Conservation (phyloP, 805 yeast species). For the Millerozyma acaciae region DNA sequence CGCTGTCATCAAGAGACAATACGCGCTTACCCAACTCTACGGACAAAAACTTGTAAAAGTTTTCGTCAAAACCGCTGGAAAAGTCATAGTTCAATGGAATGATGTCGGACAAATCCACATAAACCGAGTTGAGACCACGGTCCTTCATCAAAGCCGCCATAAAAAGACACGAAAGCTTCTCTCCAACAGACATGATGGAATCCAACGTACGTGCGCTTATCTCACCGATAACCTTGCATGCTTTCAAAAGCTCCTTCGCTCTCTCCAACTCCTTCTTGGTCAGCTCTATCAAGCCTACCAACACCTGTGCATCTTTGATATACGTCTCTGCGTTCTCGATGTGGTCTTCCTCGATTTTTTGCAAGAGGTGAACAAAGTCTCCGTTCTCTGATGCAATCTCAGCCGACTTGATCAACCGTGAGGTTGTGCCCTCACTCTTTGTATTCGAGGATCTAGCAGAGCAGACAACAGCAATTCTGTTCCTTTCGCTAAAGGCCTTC, state of each 20-base stretch:
- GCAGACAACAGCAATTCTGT: conserved; percentile 89
- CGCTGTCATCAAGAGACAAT: conserved; percentile 32
- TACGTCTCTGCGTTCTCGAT: conserved; percentile 59
- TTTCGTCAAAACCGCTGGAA: conserved; percentile 59
- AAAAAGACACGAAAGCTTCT: conserved; percentile 83
- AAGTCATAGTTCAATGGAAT: conserved; percentile 60
- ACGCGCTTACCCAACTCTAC: conserved; percentile 50
- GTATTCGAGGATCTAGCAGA: conserved; percentile 90
- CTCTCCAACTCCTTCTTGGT: conserved; percentile 64
- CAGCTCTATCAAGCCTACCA: conserved; percentile 50
- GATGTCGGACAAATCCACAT: conserved; percentile 73
- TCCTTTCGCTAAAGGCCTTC: conserved; percentile 53
- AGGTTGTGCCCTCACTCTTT: conserved; percentile 93
- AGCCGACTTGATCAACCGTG: conserved; percentile 79
- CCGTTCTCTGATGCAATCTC: conserved; percentile 64
- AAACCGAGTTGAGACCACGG: conserved; percentile 71
- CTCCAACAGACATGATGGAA: conserved; percentile 89
- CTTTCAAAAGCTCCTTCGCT: conserved; percentile 69
- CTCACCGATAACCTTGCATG: conserved; percentile 90
- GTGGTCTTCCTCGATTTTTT: conserved; percentile 77
- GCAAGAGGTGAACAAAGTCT: conserved; percentile 55
- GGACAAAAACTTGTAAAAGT: conserved; percentile 57
- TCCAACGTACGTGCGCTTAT: conserved; percentile 85
- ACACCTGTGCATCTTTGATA: conserved; percentile 46
- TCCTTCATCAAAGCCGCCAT: conserved; percentile 85